Evolutionary conservation across 108 stramenopile species (phyloP).

Genomic region (Skeletonema potamos): DNA sequence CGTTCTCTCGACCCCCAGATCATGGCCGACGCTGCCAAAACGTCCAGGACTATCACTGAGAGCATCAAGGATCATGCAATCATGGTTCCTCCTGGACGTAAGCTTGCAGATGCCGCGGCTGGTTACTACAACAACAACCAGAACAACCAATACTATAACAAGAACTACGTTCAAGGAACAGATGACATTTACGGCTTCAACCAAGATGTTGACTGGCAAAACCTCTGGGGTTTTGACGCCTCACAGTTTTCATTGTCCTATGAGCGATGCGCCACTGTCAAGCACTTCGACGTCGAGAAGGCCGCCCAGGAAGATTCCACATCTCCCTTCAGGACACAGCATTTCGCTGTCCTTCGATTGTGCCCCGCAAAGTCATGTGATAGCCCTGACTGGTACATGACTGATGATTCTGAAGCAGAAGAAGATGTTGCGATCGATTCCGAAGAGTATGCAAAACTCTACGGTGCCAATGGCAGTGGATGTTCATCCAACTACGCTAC

Average conservation of each 20-base stretch:
- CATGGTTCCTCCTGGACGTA: neutral
- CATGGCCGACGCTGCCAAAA: neutral
- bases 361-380: conserved; percentile 68
- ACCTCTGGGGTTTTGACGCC: conserved; percentile 59
- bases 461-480: conserved; percentile 47
- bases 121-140: neutral
- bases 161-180: neutral
- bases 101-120: neutral
- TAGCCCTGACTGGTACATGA: neutral
- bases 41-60: neutral
- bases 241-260: conserved; percentile 75
- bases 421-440: neutral
- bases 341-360: conserved; percentile 82
- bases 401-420: neutral
- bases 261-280: too few species aligned
- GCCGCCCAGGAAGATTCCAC: conserved; percentile 47
- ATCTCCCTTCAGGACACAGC: conserved; percentile 60
- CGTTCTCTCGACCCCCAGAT: neutral
- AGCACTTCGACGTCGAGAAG: conserved; percentile 44
- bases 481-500: conserved; percentile 72
- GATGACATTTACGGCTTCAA: neutral
- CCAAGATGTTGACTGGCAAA: neutral
- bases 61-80: neutral
- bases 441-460: neutral
- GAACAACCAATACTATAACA: too few species aligned